Evolutionary conservation across 1,284 basidiomycete species (phyloP), one percentile per base, ranked within the genome.

Genomic region (Moniliophthora roreri): DNA sequence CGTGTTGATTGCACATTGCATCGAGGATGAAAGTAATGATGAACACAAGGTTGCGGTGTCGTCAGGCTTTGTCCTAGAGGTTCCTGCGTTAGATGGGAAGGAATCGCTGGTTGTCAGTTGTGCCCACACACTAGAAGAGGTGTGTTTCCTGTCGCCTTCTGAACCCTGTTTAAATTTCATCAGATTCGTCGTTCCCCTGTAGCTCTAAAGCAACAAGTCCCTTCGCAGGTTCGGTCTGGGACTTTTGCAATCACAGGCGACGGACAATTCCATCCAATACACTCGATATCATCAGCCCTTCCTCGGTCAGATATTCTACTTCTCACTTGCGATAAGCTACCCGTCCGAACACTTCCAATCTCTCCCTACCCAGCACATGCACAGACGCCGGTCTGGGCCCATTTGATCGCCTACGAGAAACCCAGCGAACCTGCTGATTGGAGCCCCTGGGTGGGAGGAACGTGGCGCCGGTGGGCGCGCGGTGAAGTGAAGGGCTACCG

Each of bases 111-210:
- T 88, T 23, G 62, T 87, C 11, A 82, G 82, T 1, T 90, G 87
- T 59, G 83, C 81, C 4, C 88, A 90, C 63, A 87, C 87, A 2
- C 62, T 89, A 23, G 81, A 85, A 62, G 77, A 84, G 77, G 84
- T 77, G 60, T 64, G 76, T 36, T 63, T 32, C 51, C 36, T 9
- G 16, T 50, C 35, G 42, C 39, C 38, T 41, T 52, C 39, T 15
- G 26, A 36, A 45, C 18, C 44, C 21, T n/a, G 26, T 26, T 32
- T 21, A 18, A 51, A 35, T 23, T 10, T 37, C 24, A 50, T 26
- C 48, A 83, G 81, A 79, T 82, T 47, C 73, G 75, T 48, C 72
- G 72, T 45, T 78, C 72, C 21, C 72, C 67, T 32, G 58, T 72
- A 35, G 67, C 72, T 51, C 56, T 60, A 28, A 62, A 67, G 44